Conservation (phyloP, 495 filamentous ascomycete species). For the Viridothelium virens region DNA sequence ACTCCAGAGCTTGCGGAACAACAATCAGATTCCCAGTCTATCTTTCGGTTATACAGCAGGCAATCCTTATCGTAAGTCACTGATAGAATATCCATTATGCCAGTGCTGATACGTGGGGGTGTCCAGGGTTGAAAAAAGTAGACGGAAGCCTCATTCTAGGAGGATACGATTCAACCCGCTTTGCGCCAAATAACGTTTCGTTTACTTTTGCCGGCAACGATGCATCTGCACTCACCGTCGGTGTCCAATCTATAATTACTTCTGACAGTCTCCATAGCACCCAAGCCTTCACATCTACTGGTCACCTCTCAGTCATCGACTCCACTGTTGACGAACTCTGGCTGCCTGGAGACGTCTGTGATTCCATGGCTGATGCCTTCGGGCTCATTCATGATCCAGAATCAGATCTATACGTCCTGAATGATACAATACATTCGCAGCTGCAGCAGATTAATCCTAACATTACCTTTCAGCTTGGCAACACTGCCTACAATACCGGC, state of each 20-base stretch:
- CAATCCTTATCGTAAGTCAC: constrained; percentile 22
- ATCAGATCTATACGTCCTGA: constrained; percentile 10
- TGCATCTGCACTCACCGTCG: constrained; percentile 1
- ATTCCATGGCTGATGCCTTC: constrained; percentile 9
- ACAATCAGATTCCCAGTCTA: constrained; percentile 25
- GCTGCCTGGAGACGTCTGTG: constrained; percentile 9
- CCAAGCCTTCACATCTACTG: constrained; percentile 9
- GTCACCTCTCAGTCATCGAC: constrained; percentile 11
- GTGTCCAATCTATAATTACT: constrained; percentile 14
- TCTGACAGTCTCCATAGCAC: not conserved
- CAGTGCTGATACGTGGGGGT: not conserved
- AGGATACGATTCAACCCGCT: constrained; percentile 14
- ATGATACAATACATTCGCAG: constrained; percentile 7
- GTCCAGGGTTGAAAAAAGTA: constrained; percentile 7
- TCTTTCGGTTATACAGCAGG: constrained; percentile 35
- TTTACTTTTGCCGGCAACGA: constrained; percentile 11
- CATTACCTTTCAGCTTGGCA: constrained; percentile 10
- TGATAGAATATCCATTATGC: not conserved
- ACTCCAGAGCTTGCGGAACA: constrained; percentile 20
- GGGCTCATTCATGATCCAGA: constrained; percentile 11
- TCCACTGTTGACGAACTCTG: constrained; percentile 13
- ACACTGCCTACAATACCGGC: not conserved
- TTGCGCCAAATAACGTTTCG: constrained; percentile 11
- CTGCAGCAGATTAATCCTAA: constrained; percentile 8
- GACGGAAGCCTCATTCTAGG: constrained; percentile 15